Percentiles rank a stretch among this genome's conserved stretches.
Conservation (phyloP, 257 asterid species). For the Verbascum thapsus region DNA sequence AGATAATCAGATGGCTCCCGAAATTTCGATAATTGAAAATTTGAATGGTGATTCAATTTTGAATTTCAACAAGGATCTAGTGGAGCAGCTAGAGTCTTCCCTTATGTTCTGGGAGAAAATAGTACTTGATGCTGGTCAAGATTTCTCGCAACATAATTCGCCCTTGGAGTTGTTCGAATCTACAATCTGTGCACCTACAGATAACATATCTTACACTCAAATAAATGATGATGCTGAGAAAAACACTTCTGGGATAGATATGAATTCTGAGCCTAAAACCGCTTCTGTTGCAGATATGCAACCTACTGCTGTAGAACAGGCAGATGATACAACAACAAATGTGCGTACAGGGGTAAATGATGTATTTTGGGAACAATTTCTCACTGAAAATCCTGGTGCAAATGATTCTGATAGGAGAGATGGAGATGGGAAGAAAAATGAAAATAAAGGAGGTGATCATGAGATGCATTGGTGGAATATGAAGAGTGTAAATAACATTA, state of each 20-base stretch:
- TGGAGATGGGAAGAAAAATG: slow-evolving; percentile 45
- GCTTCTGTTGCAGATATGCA: slow-evolving; percentile 31
- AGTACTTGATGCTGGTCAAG: slow-evolving; percentile 47
- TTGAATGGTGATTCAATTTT: slow-evolving; percentile 45
- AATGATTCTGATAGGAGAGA: slow-evolving; percentile 52
- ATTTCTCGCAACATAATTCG: slow-evolving; percentile 36
- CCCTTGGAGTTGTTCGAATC: slow-evolving; percentile 54
- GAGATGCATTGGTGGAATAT: slow-evolving; percentile 76
- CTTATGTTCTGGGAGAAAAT: slow-evolving; percentile 66
- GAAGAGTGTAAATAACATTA: slow-evolving; percentile 64
- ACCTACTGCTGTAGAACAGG: slow-evolving; percentile 43
- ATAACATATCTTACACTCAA: slow-evolving; percentile 57
- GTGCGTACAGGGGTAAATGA: slow-evolving; percentile 74
- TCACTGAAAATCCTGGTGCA: slow-evolving; percentile 87
- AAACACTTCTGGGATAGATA: slow-evolving; percentile 55
- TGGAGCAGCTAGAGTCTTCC: slow-evolving; percentile 69
- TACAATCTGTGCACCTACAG: slow-evolving; percentile 49
- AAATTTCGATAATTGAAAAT: slow-evolving; percentile 37
- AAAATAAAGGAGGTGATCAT: slow-evolving; percentile 49
- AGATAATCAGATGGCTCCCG: slow-evolving; percentile 44
- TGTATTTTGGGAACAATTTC: slow-evolving; percentile 93
- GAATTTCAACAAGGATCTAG: slow-evolving; percentile 43
- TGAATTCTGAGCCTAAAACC: slow-evolving; percentile 63
- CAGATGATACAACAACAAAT: slow-evolving; percentile 37
- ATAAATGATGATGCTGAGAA: slow-evolving; percentile 44